Evolutionary conservation across 1,284 basidiomycete species (phyloP).

Genomic region (Melampsora medusae): DNA sequence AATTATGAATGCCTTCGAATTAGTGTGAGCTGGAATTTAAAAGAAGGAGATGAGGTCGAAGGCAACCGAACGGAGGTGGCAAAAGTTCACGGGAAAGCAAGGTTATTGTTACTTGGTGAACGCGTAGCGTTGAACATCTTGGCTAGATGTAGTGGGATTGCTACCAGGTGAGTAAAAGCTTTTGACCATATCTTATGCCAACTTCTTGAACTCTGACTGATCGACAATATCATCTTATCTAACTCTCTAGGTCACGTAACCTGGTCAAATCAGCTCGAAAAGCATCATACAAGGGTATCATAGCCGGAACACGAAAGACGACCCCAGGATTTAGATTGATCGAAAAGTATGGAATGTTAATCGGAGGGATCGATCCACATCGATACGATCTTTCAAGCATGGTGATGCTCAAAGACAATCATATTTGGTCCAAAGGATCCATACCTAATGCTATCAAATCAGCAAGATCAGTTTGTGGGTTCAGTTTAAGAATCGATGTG

Average conservation of each 20-base stretch:
- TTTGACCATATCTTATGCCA: background rate
- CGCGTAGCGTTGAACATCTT: conserved; percentile 90
- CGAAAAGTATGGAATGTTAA: conserved; percentile 98
- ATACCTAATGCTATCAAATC: conserved; percentile 82
- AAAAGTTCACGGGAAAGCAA: conserved; percentile 82
- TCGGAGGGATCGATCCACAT: conserved; percentile 93
- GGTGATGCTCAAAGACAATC: conserved; percentile 99
- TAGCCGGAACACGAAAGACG: conserved; percentile 96
- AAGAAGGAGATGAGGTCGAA: conserved; percentile 76
- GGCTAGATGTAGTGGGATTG: conserved; percentile 93
- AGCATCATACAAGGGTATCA: conserved; percentile 69
- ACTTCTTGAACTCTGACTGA: background rate
- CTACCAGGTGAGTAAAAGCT: conserved; percentile 69
- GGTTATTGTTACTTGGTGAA: conserved; percentile 88
- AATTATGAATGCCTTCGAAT: background rate
- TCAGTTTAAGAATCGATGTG: conserved; percentile 87
- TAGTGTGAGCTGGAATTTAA: conserved; percentile 88
- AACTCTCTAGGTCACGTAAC: conserved; percentile 65
- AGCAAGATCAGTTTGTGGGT: conserved; percentile 85
- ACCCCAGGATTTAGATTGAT: conserved; percentile 97
- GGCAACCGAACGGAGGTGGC: conserved; percentile 78
- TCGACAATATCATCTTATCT: background rate
- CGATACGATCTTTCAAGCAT: conserved; percentile 95
- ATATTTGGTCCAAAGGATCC: conserved; percentile 96
- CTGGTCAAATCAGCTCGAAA: conserved; percentile 72